Conservation (phyloP, 2,329 filamentous ascomycete genomes). For the Lachnellula suecica region DNA sequence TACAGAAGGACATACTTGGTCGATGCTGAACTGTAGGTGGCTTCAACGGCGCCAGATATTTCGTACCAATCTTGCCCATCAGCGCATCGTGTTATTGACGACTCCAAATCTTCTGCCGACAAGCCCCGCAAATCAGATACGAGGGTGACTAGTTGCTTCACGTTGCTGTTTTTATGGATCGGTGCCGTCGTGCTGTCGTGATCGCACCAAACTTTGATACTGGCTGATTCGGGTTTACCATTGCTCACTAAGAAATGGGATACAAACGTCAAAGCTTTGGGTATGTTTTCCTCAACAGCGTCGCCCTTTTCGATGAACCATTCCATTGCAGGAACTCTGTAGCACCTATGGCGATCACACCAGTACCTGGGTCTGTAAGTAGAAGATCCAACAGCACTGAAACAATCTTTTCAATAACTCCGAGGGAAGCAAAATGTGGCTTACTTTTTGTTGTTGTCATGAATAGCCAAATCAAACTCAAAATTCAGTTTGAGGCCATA, state of each 20-base stretch:
- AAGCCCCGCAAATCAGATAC: slow-evolving; percentile 8
- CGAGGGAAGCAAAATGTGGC: not conserved
- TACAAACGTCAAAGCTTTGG: slow-evolving; percentile 5
- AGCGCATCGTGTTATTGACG: not conserved
- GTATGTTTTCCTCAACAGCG: slow-evolving; percentile 10
- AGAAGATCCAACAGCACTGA: not conserved
- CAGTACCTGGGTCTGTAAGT: not conserved
- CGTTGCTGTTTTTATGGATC: slow-evolving; percentile 6
- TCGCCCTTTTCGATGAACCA: slow-evolving; percentile 19
- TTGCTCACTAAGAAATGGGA: not conserved
- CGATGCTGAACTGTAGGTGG: slow-evolving; percentile 12
- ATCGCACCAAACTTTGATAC: slow-evolving; percentile 7
- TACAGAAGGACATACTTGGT: slow-evolving; percentile 15
- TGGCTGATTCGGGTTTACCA: not conserved
- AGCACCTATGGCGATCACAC: slow-evolving; percentile 1
- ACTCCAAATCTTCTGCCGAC: slow-evolving; percentile 3
- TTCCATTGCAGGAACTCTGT: slow-evolving; percentile 4
- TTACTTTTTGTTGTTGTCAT: slow-evolving; percentile 7
- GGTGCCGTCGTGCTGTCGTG: slow-evolving; percentile 6
- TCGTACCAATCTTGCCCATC: slow-evolving; percentile 11
- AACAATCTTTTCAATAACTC: too few species aligned
- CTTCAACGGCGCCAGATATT: slow-evolving; percentile 7
- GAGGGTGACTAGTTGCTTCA: slow-evolving; percentile 6
- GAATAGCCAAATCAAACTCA: slow-evolving; percentile 4
- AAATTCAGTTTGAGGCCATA: slow-evolving; percentile 38